A percentile compares a stretch with the other conserved stretches of the same genome.
Evolutionary conservation across 2,329 filamentous ascomycete species (phyloP).

Genomic region (Cercospora sp.): DNA sequence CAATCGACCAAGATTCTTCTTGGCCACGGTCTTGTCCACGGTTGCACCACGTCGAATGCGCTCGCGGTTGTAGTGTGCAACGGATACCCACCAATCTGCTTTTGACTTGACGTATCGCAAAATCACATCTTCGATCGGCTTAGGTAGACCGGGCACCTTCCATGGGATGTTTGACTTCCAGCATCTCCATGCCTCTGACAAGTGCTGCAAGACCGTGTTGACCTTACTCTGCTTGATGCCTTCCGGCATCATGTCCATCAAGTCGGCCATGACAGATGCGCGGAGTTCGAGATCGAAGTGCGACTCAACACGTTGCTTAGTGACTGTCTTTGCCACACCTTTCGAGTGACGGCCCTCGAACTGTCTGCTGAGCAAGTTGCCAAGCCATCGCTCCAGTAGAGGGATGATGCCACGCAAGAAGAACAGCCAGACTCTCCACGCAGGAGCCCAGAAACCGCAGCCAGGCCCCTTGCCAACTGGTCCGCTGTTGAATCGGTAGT

Average conservation of each 20-base stretch:
- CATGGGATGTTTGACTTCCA: conserved; percentile 99
- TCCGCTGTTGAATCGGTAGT: conserved; percentile 97
- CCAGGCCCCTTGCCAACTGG: conserved; percentile 96
- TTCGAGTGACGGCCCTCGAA: conserved; percentile 99
- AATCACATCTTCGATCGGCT: conserved; percentile 98
- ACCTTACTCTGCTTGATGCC: conserved; percentile 99
- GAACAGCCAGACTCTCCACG: conserved; percentile 98
- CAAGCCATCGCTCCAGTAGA: conserved; percentile 92
- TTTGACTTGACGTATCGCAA: conserved; percentile 98
- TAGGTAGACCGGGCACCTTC: conserved; percentile 96
- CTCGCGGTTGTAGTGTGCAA: conserved; percentile 98
- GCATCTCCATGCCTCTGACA: conserved; percentile 97
- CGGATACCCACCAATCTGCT: conserved; percentile 99
- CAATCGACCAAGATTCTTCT: conserved; percentile 95
- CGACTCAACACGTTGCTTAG: conserved; percentile 97
- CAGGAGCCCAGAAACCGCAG: conserved; percentile 98
- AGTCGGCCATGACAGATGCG: conserved; percentile 96
- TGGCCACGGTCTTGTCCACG: conserved; percentile 97
- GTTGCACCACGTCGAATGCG: conserved; percentile 94
- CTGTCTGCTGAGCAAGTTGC: conserved; percentile 92
- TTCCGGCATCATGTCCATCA: conserved; percentile 99
- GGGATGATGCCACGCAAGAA: conserved; percentile 99
- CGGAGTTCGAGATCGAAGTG: conserved; percentile 97
- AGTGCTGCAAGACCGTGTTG: conserved; percentile 93
- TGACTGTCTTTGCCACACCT: conserved; percentile 97